These are phyloP conservation scores for Rheum nobile DNA, from an alignment of 148 eudicot species.

Conservation along the genomic window DNA sequence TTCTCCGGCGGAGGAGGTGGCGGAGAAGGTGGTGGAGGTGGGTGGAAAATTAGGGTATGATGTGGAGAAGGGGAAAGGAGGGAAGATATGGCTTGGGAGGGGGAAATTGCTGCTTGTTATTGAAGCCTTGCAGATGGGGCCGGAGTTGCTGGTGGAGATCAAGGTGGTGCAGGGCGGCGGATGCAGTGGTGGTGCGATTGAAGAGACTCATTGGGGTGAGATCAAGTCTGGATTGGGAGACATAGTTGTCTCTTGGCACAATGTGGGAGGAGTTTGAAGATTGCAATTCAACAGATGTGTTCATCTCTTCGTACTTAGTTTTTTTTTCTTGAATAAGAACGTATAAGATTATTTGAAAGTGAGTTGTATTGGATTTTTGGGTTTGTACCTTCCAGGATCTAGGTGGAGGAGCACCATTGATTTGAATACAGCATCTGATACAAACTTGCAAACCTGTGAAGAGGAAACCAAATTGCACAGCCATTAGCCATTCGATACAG, in stretches of 20 bases:
- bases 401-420: too few relatives aligned
- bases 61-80: background rate
- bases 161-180: slow-evolving; percentile 1
- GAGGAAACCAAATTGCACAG: too few relatives aligned
- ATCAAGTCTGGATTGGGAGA: background rate
- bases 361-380: too few relatives aligned
- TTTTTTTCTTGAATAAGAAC: too few relatives aligned
- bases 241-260: background rate
- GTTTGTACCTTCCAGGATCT: too few relatives aligned
- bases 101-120: background rate
- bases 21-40: background rate
- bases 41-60: background rate
- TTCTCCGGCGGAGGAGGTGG: background rate
- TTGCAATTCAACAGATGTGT: too few relatives aligned
- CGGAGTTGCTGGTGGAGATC: slow-evolving; percentile 1
- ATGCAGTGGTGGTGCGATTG: background rate
- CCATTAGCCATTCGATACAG: too few relatives aligned
- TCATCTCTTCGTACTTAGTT: too few relatives aligned
- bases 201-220: background rate
- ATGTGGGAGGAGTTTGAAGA: background rate
- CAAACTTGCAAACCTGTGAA: too few relatives aligned
- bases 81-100: slow-evolving; percentile 6
- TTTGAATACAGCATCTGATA: too few relatives aligned
- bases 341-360: too few relatives aligned
- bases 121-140: background rate